Percentiles rank a stretch among this genome's conserved stretches.
Evolutionary conservation across 2,329 filamentous ascomycete genomes (phyloP).

Genomic region (Cladosporium phlei): DNA sequence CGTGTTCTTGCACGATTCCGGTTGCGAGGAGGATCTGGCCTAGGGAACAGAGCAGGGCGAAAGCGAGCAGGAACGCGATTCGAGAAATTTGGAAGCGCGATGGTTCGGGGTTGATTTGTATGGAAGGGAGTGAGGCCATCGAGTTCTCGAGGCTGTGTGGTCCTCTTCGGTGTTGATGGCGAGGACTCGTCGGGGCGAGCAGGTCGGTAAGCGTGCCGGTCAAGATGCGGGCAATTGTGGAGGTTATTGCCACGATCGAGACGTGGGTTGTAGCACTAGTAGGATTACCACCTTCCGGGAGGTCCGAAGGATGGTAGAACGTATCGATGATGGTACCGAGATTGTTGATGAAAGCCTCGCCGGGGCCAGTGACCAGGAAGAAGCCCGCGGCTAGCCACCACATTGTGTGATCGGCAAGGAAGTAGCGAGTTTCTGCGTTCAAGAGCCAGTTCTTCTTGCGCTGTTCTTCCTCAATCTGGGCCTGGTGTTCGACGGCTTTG

Average conservation of each 20-base stretch:
- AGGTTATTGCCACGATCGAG: conserved; percentile 84
- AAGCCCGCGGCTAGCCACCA: conserved; percentile 91
- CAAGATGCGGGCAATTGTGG: conserved; percentile 82
- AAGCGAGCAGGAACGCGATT: conserved; percentile 71
- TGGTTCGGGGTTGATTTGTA: conserved; percentile 8
- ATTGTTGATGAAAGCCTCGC: conserved; percentile 98
- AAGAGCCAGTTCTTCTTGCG: conserved; percentile 85
- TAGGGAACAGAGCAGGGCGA: conserved; percentile 64
- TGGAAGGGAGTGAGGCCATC: conserved; percentile 31
- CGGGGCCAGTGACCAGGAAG: conserved; percentile 86
- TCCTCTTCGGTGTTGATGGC: conserved; percentile 55
- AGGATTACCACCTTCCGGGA: conserved; percentile 41
- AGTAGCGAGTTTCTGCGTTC: conserved; percentile 82
- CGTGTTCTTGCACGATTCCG: conserved; percentile 67
- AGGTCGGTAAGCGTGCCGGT: conserved; percentile 86
- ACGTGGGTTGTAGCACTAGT: conserved; percentile 81
- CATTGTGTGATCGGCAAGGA: conserved; percentile 86
- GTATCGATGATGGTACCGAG: conserved; percentile 89
- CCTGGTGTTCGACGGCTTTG: conserved; percentile 43
- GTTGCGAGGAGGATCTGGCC: conserved; percentile 76
- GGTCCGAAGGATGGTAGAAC: conserved; percentile 59
- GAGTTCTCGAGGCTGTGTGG: conserved; percentile 40
- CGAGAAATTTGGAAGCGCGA: conserved; percentile 62
- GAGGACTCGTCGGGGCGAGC: conserved; percentile 55
- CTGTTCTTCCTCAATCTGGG: conserved; percentile 49